Evolutionary conservation across 169 alveolate species (phyloP).

Genomic region (Plasmodium gaboni): DNA sequence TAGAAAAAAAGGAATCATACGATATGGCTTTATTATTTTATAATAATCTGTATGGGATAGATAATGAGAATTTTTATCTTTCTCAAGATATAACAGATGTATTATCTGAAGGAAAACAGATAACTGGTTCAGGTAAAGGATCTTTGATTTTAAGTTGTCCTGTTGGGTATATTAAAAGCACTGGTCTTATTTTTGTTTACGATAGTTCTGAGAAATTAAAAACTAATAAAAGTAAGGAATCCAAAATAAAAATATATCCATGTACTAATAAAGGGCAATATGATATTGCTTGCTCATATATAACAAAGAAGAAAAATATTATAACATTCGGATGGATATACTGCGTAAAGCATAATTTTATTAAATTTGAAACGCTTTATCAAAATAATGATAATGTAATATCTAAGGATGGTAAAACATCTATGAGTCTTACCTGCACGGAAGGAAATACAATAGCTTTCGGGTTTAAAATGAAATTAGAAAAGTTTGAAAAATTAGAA

Average conservation of each 20-base stretch:
- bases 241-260: constrained; percentile 30
- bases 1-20: constrained; percentile 44
- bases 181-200: constrained; percentile 43
- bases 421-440: constrained; percentile 28
- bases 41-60: constrained; percentile 37
- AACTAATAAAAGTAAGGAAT: not conserved
- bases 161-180: constrained; percentile 66
- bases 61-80: constrained; percentile 47
- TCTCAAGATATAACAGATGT: constrained; percentile 46
- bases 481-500: constrained; percentile 23
- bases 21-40: constrained; percentile 31
- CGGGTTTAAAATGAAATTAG: constrained; percentile 60
- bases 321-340: constrained; percentile 68
- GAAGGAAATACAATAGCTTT: constrained; percentile 40
- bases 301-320: constrained; percentile 16
- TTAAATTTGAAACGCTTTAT: constrained; percentile 46
- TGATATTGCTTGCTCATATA: constrained; percentile 53
- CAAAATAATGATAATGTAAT: not conserved
- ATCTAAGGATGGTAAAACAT: not conserved
- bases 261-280: constrained; percentile 56
- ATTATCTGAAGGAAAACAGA: constrained; percentile 49
- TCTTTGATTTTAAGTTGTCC: constrained; percentile 68
- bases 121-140: constrained; percentile 69
- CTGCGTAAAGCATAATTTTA: constrained; percentile 44
- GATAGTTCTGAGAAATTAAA: constrained; percentile 26